Conservation (phyloP, 768 basidiomycete species). For the Rhizopogon sp. region DNA sequence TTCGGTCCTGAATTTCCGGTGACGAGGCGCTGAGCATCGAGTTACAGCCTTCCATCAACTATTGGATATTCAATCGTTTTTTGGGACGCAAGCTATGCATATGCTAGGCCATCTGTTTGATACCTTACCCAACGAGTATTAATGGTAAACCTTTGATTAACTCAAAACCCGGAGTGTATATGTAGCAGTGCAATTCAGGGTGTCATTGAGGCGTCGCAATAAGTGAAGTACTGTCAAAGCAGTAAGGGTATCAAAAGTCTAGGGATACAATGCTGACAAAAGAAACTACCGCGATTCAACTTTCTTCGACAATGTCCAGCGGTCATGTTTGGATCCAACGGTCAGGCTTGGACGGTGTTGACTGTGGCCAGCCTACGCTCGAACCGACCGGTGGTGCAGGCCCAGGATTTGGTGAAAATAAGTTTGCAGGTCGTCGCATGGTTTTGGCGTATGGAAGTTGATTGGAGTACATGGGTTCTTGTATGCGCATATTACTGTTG, state of each 20-base stretch:
- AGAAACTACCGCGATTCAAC: neutral
- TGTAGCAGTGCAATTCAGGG: neutral
- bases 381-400: conserved; percentile 29
- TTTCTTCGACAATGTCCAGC: neutral
- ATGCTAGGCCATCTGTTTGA: too few relatives aligned
- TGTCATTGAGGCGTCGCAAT: neutral
- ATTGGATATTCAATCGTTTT: too few relatives aligned
- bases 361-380: conserved; percentile 6
- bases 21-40: too few relatives aligned
- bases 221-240: neutral
- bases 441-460: conserved; percentile 11
- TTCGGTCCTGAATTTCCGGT: too few relatives aligned
- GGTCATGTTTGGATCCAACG: conserved; percentile 1
- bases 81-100: too few relatives aligned
- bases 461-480: conserved; percentile 28
- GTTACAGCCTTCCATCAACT: too few relatives aligned
- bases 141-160: too few relatives aligned
- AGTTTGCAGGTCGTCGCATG: conserved; percentile 48
- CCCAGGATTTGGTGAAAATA: conserved; percentile 34
- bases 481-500: conserved; percentile 39
- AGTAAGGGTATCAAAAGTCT: conserved; percentile 7
- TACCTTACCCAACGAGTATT: too few relatives aligned
- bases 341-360: neutral
- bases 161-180: too few relatives aligned
- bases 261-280: neutral